Conservation (phyloP, 768 basidiomycete species). For the Brasilioporus rufonigricans region DNA sequence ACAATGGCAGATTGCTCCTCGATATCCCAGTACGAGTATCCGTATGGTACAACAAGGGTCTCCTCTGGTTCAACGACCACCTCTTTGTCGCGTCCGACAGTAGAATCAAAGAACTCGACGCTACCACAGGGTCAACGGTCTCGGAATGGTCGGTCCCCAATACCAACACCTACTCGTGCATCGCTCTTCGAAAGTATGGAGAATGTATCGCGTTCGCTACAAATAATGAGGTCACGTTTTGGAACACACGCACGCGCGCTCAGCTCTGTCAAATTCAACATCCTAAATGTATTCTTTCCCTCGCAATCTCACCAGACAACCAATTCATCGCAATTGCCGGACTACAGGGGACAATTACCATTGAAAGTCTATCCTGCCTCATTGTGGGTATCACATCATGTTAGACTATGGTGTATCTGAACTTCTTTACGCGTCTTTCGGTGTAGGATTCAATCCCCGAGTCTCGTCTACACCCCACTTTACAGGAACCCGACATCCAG, state of each 20-base stretch:
- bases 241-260: neutral
- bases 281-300: neutral
- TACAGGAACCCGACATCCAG: neutral
- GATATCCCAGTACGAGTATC: neutral
- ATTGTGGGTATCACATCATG: too few species aligned
- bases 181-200: too few species aligned
- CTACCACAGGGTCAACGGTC: too few species aligned
- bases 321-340: neutral
- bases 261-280: neutral
- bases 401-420: too few species aligned
- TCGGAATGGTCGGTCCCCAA: neutral
- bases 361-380: too few species aligned
- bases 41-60: neutral
- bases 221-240: too few species aligned
- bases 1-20: neutral
- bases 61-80: too few species aligned
- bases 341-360: neutral
- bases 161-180: neutral
- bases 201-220: too few species aligned
- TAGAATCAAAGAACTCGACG: neutral
- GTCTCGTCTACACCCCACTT: neutral
- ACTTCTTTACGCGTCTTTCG: too few species aligned
- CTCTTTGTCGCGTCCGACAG: neutral
- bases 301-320: neutral
- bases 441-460: too few species aligned